Conservation (phyloP, 1,284 basidiomycete species). For the Austroboletus niveus region DNA sequence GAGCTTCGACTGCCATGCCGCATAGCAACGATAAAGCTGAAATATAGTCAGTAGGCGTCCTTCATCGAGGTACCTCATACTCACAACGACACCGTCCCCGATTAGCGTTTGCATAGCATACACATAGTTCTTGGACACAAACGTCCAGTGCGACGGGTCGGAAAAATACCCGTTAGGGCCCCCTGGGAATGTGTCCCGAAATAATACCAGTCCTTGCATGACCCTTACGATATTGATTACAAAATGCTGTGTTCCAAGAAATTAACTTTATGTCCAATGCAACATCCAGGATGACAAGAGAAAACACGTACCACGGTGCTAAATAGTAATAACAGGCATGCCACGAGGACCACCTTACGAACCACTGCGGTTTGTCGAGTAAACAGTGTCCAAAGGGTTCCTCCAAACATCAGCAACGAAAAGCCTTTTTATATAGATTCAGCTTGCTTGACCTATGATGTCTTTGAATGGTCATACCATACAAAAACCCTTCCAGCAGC, state of each 20-base stretch:
- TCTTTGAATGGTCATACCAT: constrained; percentile 13
- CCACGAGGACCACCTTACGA: constrained; percentile 8
- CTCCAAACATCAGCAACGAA: constrained; percentile 22
- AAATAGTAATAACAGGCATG: constrained; percentile 13
- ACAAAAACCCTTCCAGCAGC: constrained; percentile 21
- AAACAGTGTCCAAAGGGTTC: constrained; percentile 15
- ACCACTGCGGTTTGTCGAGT: constrained; percentile 7
- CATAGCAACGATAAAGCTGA: constrained; percentile 28
- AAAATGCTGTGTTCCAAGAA: constrained; percentile 15
- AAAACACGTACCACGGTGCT: constrained; percentile 15
- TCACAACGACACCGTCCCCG: constrained; percentile 34
- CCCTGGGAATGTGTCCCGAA: neutral
- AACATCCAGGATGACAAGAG: too few species aligned
- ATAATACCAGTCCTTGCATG: constrained; percentile 13
- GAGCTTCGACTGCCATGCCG: constrained; percentile 20
- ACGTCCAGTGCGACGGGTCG: constrained; percentile 28
- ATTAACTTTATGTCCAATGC: neutral
- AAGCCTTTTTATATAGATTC: constrained; percentile 8
- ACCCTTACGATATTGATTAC: constrained; percentile 18
- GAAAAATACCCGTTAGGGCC: constrained; percentile 22
- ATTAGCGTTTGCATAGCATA: constrained; percentile 35
- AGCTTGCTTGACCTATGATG: neutral
- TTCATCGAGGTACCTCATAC: constrained; percentile 3
- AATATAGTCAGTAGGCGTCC: neutral
- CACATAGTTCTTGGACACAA: constrained; percentile 28